Percentiles rank a stretch among this genome's conserved stretches.
These are phyloP conservation scores for Populus hybrid DNA, from an alignment of 441 rosid species.

Conservation along the genomic window DNA sequence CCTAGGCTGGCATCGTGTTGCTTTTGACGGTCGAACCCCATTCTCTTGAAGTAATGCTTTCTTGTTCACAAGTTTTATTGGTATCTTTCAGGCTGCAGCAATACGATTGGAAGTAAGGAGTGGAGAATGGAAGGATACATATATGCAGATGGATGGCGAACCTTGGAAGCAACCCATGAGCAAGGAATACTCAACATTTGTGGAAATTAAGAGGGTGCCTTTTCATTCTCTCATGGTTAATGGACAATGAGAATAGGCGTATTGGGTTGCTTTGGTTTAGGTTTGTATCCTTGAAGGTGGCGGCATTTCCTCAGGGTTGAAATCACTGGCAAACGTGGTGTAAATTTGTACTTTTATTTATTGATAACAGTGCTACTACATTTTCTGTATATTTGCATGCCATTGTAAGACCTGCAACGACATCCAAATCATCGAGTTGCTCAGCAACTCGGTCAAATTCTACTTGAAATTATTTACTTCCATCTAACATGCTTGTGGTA, in stretches of 20 bases:
- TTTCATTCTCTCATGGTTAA: constrained; percentile 63
- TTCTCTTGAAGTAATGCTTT: neutral
- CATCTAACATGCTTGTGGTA: too few species aligned
- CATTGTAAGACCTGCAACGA: too few species aligned
- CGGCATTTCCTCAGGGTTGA: neutral
- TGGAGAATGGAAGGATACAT: constrained; percentile 82
- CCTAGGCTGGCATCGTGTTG: neutral
- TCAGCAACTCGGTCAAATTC: too few species aligned
- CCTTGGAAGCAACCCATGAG: constrained; percentile 90
- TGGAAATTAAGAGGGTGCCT: constrained; percentile 82
- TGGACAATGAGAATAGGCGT: constrained; percentile 59
- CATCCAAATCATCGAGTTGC: too few species aligned
- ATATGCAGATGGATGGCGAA: constrained; percentile 98
- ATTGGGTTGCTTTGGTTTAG: neutral
- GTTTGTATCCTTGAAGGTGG: neutral
- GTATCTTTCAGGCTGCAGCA: constrained; percentile 63
- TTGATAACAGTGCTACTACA: neutral
- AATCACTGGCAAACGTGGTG: constrained; percentile 14
- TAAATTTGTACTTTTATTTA: constrained; percentile 8
- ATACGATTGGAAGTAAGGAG: constrained; percentile 85
- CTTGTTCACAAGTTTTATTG: neutral
- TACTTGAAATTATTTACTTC: too few species aligned
- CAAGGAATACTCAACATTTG: constrained; percentile 66
- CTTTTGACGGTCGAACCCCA: neutral
- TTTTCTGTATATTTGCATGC: neutral